Evolutionary conservation across 2,329 filamentous ascomycete genomes (phyloP).

Genomic region (Hypoxylon sp.): DNA sequence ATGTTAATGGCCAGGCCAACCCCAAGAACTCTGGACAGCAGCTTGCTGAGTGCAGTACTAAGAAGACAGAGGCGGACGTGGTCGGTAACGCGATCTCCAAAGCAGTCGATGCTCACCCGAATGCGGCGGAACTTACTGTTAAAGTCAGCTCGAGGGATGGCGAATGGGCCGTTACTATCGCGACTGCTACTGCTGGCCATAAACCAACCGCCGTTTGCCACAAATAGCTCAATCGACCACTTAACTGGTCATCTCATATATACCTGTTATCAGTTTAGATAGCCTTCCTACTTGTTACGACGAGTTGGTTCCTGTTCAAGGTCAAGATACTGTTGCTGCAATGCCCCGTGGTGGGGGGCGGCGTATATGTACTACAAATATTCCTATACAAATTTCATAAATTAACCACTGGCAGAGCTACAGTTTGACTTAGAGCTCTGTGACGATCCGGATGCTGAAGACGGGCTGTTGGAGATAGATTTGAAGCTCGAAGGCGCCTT

Average conservation of each 20-base stretch:
- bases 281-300: background rate
- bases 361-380: background rate
- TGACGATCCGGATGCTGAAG: no score
- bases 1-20: conserved; percentile 1
- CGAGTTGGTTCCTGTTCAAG: background rate
- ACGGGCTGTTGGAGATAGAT: no score
- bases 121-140: background rate
- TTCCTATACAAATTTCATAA: no score
- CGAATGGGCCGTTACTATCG: background rate
- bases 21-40: background rate
- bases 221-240: background rate
- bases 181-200: background rate
- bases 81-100: background rate
- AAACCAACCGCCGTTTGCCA: background rate
- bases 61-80: background rate
- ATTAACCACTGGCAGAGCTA: no score
- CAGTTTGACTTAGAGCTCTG: no score
- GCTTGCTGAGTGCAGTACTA: background rate
- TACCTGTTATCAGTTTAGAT: background rate
- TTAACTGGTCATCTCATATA: no score
- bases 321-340: background rate
- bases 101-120: background rate
- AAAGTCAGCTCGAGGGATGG: background rate
- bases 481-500: no score
- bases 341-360: no score